Evolutionary conservation across 2,329 filamentous ascomycete species (phyloP), one percentile per base, ranked within the genome.

Genomic region (Arthroderma uncinatum): DNA sequence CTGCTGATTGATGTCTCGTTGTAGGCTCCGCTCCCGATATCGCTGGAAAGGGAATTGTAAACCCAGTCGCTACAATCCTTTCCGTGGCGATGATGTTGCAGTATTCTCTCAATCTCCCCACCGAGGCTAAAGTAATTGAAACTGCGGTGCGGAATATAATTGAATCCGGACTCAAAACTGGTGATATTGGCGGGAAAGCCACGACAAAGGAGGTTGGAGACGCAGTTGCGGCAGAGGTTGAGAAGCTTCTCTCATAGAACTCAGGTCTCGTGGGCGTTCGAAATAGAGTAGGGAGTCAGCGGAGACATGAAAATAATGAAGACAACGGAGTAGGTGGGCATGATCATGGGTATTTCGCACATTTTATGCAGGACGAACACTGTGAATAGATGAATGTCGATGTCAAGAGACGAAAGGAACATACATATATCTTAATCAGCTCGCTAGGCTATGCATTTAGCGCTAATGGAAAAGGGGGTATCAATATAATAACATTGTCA

Each of bases 21-120:
- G 21, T 28, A 58, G 87, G 89, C 37, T 93, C 88, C 48, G 92
- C 92, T 19, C 92, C 91, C 28, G 91, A 97, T 68, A 97, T 97
- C 66, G 89, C 88, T 1, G 91, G 92, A 63, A 82, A 94, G 75
- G 88, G 88, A 59, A 85, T 95, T 64, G 90, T 95, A 67, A 95
- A 94, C 78, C 92, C 92, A 34, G 79, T 97, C 60, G 92, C 91
- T 54, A 91, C 89, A 56, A 89, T 97, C 62, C 82, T 97, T 44
- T 95, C 90, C 10, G 81, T 95, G 12, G 89, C 89, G 66, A 95
- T 97, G 90, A 88, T 98, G 85, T 81, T 96, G 67, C 86, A 89
- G 68, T 97, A 96, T 79, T 95, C 90, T 12, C 82, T 97, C 59
- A 83, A 84, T 66, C 82, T 91, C 63, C 83, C 86, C 30, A 79